These are phyloP conservation scores for Pichia sp. DNA, from an alignment of 1,139 yeast genomes.

Conservation along the genomic window DNA sequence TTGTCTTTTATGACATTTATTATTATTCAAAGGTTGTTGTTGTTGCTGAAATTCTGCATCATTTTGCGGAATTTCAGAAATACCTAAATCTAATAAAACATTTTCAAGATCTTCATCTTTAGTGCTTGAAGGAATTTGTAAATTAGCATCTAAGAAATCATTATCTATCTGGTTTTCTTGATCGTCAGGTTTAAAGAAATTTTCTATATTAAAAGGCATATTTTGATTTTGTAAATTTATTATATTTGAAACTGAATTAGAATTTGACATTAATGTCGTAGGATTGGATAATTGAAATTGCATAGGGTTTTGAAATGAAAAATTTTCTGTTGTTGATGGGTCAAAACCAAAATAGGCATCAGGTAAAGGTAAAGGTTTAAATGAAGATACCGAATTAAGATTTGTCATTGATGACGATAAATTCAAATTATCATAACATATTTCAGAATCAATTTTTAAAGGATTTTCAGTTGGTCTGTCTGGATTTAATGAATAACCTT, in stretches of 20 bases:
- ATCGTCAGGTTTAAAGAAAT: conserved; percentile 10
- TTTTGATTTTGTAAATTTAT: neutral
- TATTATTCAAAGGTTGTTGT: conserved; percentile 7
- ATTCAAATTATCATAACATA: neutral
- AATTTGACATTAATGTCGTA: neutral
- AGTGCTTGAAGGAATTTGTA: neutral
- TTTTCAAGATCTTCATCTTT: conserved; percentile 24
- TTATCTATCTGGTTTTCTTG: conserved; percentile 8
- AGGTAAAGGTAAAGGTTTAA: conserved; percentile 36
- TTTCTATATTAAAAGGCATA: conserved; percentile 10
- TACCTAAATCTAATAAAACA: conserved; percentile 41
- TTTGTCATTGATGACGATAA: neutral
- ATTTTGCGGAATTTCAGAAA: conserved; percentile 31
- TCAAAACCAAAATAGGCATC: conserved; percentile 32
- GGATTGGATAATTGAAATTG: too few relatives aligned
- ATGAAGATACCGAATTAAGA: conserved; percentile 8
- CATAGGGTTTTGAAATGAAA: too few relatives aligned
- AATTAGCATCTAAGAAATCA: conserved; percentile 13
- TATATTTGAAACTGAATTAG: neutral
- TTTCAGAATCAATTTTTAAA: conserved; percentile 4
- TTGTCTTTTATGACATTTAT: conserved; percentile 25
- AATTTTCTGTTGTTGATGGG: conserved; percentile 10
- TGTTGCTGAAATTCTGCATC: conserved; percentile 3
- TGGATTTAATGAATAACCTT: too few relatives aligned
- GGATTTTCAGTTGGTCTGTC: conserved; percentile 1